Evolutionary conservation across 192 early-diverging fungal genomes (phyloP).

Genomic region (Podila epicladia): DNA sequence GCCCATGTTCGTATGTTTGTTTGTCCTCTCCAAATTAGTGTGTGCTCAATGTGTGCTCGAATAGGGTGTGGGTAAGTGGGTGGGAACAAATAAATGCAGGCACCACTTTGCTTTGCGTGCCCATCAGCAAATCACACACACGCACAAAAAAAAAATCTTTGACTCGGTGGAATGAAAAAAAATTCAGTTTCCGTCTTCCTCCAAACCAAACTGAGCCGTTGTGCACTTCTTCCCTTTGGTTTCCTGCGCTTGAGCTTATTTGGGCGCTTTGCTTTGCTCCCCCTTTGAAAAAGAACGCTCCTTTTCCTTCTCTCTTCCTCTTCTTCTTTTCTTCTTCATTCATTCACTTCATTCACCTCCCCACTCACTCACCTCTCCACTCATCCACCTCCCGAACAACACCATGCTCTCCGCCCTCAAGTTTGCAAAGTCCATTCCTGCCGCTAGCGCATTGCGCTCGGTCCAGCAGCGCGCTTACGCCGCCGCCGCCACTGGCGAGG

Average conservation of each 20-base stretch:
- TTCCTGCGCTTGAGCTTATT: slow-evolving; percentile 1
- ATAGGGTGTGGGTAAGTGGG: background rate
- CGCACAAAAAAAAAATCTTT: slow-evolving; percentile 44
- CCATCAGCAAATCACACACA: background rate
- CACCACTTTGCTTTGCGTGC: background rate
- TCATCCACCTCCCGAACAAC: slow-evolving; percentile 1
- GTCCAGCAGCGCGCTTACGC: slow-evolving; percentile 40
- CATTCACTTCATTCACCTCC: slow-evolving; percentile 1
- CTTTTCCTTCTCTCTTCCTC: slow-evolving; percentile 1
- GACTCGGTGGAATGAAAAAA: slow-evolving; percentile 15
- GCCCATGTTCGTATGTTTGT: background rate
- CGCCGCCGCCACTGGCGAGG: slow-evolving; percentile 43
- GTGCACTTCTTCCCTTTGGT: background rate
- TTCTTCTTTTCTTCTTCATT: background rate
- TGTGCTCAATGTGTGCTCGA: background rate
- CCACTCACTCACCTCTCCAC: slow-evolving; percentile 8
- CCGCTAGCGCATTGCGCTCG: slow-evolving; percentile 21
- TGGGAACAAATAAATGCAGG: background rate
- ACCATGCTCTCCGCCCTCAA: slow-evolving; percentile 29
- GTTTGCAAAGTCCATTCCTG: slow-evolving; percentile 29
- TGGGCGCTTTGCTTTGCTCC: background rate
- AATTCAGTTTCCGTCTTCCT: too few species aligned
- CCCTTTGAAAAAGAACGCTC: background rate
- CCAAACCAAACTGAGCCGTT: background rate
- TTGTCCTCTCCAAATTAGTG: background rate